phyloP scores from a whole-genome alignment of 805 yeast species.

The Ogataea trehaloabstinens region DNA sequence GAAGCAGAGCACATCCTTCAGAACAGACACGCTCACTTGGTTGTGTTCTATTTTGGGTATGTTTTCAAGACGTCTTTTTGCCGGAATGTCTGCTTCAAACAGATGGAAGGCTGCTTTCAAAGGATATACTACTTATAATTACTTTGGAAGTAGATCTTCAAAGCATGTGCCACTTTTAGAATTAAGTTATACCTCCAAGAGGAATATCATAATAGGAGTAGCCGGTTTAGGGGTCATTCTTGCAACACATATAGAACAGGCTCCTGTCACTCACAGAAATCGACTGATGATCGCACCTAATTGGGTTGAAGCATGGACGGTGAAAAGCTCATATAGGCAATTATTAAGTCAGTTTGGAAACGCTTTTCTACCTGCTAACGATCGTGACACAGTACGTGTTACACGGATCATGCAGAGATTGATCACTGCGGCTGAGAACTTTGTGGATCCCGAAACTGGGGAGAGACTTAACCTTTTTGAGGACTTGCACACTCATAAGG shows the following conservation, averaged over 20 bases:
- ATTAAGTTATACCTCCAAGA: constrained; percentile 10
- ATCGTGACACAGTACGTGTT: constrained; percentile 60
- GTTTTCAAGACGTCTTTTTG: not conserved
- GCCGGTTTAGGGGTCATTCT: constrained; percentile 38
- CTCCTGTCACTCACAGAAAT: constrained; percentile 74
- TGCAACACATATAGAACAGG: constrained; percentile 63
- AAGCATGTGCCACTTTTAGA: constrained; percentile 10
- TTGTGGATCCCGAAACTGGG: constrained; percentile 34
- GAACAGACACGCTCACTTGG: too few species aligned
- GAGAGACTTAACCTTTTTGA: constrained; percentile 25
- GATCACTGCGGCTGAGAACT: constrained; percentile 52
- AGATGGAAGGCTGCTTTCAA: not conserved
- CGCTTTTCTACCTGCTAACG: constrained; percentile 56
- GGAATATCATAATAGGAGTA: constrained; percentile 31
- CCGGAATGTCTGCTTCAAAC: not conserved
- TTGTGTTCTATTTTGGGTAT: too few species aligned
- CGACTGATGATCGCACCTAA: constrained; percentile 72
- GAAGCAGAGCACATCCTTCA: too few species aligned
- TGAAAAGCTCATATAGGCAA: constrained; percentile 61
- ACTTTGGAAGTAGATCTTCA: constrained; percentile 20
- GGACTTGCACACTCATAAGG: constrained; percentile 20
- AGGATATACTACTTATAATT: constrained; percentile 21
- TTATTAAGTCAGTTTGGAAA: constrained; percentile 52
- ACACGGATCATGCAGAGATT: constrained; percentile 62
- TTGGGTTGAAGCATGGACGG: constrained; percentile 60